Base-by-base conservation (phyloP, 345 rosid species). In the Lagerstroemia speciosa region DNA sequence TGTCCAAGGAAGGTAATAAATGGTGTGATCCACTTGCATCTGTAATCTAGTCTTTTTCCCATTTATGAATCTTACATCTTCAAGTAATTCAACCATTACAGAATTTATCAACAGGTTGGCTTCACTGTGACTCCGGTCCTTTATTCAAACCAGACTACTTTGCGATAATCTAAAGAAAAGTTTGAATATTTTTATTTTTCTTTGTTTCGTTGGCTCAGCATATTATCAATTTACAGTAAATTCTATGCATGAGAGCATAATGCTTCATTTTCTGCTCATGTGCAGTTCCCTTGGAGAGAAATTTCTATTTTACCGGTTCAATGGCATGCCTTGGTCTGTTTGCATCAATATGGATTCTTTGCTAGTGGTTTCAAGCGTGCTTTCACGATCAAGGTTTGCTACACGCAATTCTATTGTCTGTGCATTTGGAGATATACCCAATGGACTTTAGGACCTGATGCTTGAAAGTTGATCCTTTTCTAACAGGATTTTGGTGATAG, bases 321-420 rank as follows among this genome's bases (percentile, higher is more conserved):
- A 34, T 94, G 90, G 97, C 97, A 94, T 79, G 99, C 61, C 86
- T 91, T 64, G 97, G 99, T 72, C 78, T 94, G 83, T 94, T 94
- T 60, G 95, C 99, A 71, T 94, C 99, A 46, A 94, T 94, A 53
- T 70, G 99, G 99, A 30, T 94, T 94, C 80, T 94, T 94, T 26
- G 97, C 99, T 0, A 94, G 97, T 40, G 99, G 99, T 67, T 94
- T 94, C 38, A 94, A 94, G 73, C 85, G 99, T 81, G 99, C 99
- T 67, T 94, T 94, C 67, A 94, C 91, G 78, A 72, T 91, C 78
- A 94, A 94, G 97, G 99, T 91, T 73, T 68, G 71, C n/a, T 53
- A 9, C 24, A 29, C 17, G 12, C 8, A 16, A 41, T 61, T 41
- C 48, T 27, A 10, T 58, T 29, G 14, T 58, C 33, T 27, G 20